These are phyloP conservation scores for Cyberlindnera maclurae DNA, from an alignment of 805 yeast genomes.

Conservation along the genomic window DNA sequence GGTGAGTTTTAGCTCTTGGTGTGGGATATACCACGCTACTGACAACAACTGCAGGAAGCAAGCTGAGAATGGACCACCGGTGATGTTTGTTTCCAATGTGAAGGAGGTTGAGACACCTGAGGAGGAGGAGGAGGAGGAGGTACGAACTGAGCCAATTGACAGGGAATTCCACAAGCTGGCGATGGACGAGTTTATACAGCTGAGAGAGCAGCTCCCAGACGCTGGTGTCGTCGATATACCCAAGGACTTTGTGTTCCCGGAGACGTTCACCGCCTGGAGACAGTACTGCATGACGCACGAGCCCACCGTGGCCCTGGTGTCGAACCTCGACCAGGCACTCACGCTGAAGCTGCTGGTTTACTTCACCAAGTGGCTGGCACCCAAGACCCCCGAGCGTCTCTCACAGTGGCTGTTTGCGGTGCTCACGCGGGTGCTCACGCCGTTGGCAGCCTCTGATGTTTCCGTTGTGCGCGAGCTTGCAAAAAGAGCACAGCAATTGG, in stretches of 20 bases:
- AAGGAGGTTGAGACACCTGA: slow-evolving; percentile 4
- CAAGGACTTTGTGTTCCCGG: slow-evolving; percentile 15
- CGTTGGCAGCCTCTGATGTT: slow-evolving; percentile 15
- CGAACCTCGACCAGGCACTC: slow-evolving; percentile 17
- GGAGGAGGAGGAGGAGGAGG: not conserved
- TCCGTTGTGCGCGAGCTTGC: slow-evolving; percentile 18
- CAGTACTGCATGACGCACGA: slow-evolving; percentile 11
- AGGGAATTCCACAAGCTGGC: slow-evolving; percentile 1
- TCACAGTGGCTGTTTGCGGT: slow-evolving; percentile 17
- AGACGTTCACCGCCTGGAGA: slow-evolving; percentile 22
- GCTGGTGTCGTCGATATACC: slow-evolving; percentile 12
- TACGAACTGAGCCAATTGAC: not conserved
- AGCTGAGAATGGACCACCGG: slow-evolving; percentile 8
- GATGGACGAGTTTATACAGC: slow-evolving; percentile 5
- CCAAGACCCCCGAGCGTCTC: slow-evolving; percentile 9
- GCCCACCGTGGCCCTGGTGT: slow-evolving; percentile 10
- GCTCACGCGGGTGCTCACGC: slow-evolving; percentile 11
- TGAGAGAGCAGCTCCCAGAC: slow-evolving; percentile 8
- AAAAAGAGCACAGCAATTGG: slow-evolving; percentile 10
- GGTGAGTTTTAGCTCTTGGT: slow-evolving; percentile 9
- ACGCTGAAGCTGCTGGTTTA: slow-evolving; percentile 17
- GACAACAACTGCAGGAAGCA: slow-evolving; percentile 5
- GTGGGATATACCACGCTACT: not conserved
- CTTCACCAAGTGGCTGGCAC: slow-evolving; percentile 17
- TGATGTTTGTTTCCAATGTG: slow-evolving; percentile 4